Evolutionary conservation across 106 monocot species (phyloP), one percentile per base, ranked within the genome.

Genomic region (Dioscorea alata): DNA sequence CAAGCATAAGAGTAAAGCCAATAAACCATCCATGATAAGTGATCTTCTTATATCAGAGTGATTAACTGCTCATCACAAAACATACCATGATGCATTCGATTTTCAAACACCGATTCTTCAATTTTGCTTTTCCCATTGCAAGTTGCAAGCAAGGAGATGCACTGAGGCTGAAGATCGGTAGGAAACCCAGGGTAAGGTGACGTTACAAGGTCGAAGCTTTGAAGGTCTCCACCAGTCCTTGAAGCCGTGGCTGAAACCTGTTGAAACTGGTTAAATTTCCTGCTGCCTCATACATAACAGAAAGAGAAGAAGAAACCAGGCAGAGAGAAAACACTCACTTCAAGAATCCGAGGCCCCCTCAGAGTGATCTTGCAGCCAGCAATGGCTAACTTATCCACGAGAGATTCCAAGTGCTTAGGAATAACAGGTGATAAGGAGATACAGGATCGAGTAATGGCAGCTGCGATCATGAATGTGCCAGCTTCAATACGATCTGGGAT

Each of bases 61-160:
- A 28, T 8, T 5, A 42, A 42, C 6, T 42, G 42, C 42, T 57
- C n/a, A 65, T 21, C 54, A 54, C 28, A 16, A 54, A 6, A 13
- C 73, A 31, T 74, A 80, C 84, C 84, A 68, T 85, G 84, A 66
- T 77, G 76, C 84, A 85, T 85, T 20, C 84, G 76, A 61, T 75
- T 58, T 61, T 80, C 84, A 64, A 85, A 85, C 34, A 80, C 70
- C 3, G 74, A 80, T 80, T 85, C 84, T 71, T 80, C 80, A 23
- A 85, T 71, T 22, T 70, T 68, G 51, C 80, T 80, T 48, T 74
- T 57, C 13, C 80, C 80, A 67, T 23, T 62, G 60, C 84, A 80
- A 6, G 84, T 85, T 2, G 84, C 73, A 6, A 84, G 69, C 72
- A 84, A 57, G 13, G 80, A 76, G 80, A 76, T 80, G 73, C 75